A percentile compares a stretch with the other conserved stretches of the same genome.
These are phyloP conservation scores for Carex arenaria DNA, from an alignment of 202 grass and related monocot species.

Conservation along the genomic window DNA sequence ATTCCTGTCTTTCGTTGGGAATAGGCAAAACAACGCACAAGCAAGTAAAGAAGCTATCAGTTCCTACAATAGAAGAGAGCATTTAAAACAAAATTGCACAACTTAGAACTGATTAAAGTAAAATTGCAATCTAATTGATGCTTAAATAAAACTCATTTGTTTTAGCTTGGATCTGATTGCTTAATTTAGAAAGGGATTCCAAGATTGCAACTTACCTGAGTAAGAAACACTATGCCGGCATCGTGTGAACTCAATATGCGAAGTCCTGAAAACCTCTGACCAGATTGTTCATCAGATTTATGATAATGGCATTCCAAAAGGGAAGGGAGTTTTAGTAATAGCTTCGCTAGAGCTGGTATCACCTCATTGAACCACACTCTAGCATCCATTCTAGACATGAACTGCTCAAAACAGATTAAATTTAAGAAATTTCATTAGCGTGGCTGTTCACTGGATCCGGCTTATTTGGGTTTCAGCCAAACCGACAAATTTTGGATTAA, in stretches of 20 bases:
- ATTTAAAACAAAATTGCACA: background rate
- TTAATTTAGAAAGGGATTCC: background rate
- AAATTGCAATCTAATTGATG: background rate
- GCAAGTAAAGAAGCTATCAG: slow-evolving; percentile 66
- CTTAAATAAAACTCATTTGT: background rate
- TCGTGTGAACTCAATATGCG: slow-evolving; percentile 51
- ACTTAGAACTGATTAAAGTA: background rate
- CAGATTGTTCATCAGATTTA: slow-evolving; percentile 23
- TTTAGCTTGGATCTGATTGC: background rate
- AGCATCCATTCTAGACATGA: slow-evolving; percentile 49
- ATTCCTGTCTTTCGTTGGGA: slow-evolving; percentile 56
- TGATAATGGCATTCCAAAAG: slow-evolving; percentile 74
- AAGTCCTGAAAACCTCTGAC: slow-evolving; percentile 35
- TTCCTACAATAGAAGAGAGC: slow-evolving; percentile 39
- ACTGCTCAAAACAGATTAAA: slow-evolving; percentile 14
- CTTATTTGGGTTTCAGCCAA: too few species aligned
- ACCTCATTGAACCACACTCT: slow-evolving; percentile 70
- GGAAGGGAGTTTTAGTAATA: slow-evolving; percentile 58
- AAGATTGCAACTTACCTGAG: slow-evolving; percentile 31
- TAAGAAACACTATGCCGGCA: slow-evolving; percentile 45
- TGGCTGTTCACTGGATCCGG: background rate
- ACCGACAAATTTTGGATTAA: too few species aligned
- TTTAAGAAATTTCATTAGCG: background rate
- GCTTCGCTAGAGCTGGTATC: slow-evolving; percentile 51
- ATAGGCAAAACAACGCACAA: slow-evolving; percentile 84